phyloP scores from a whole-genome alignment of 148 eudicot genomes.

The Silene latifolia region DNA sequence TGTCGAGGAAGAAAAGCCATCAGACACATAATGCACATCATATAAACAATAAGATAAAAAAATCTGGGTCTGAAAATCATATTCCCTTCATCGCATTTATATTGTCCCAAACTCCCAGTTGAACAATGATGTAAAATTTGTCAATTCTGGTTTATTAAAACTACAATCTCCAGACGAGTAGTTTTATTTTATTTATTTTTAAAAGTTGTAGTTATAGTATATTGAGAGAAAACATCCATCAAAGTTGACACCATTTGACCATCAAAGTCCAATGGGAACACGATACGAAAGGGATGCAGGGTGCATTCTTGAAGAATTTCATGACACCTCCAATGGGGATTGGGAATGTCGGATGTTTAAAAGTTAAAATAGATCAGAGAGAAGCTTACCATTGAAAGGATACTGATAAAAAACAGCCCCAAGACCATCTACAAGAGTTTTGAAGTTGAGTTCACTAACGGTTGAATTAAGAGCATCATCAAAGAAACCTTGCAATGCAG shows the following conservation, averaged over 20 bases:
- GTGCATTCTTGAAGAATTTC: too few species aligned
- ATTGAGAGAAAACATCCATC: background rate
- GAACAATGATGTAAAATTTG: too few species aligned
- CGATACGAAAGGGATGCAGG: background rate
- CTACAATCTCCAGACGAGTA: background rate
- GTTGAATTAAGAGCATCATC: constrained; percentile 91
- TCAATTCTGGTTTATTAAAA: background rate
- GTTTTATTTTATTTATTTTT: too few species aligned
- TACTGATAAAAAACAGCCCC: constrained; percentile 90
- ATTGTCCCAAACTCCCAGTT: too few species aligned
- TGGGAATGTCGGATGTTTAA: background rate
- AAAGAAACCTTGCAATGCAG: constrained; percentile 80
- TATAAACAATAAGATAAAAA: background rate
- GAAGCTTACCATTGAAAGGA: constrained; percentile 86
- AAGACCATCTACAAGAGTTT: constrained; percentile 92
- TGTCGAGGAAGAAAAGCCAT: constrained; percentile 16
- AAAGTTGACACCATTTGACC: background rate
- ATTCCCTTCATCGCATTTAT: background rate
- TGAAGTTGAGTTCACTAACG: constrained; percentile 97
- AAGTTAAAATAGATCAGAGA: constrained; percentile 2
- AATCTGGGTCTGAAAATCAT: background rate
- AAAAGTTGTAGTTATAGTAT: too few species aligned
- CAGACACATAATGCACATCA: constrained; percentile 13
- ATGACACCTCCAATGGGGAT: background rate
- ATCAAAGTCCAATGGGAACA: background rate